phyloP scores from a whole-genome alignment of 495 filamentous ascomycete genomes.

The Penicillium malachiteum region DNA sequence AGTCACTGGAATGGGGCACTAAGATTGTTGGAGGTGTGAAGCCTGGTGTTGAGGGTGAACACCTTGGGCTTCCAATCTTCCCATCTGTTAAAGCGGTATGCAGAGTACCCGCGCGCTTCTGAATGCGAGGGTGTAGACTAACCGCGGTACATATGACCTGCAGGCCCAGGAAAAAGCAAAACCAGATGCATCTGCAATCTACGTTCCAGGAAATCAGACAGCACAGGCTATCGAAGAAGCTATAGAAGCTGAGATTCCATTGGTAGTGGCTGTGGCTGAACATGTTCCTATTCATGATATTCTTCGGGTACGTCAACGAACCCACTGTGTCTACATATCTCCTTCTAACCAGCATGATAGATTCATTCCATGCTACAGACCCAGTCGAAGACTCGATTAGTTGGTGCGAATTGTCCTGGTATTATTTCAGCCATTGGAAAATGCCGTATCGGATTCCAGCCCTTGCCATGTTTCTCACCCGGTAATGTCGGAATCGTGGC shows the following conservation, averaged over 20 bases:
- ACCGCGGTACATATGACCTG: background rate
- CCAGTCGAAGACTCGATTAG: conserved; percentile 76
- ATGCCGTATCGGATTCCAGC: conserved; percentile 87
- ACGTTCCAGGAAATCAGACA: conserved; percentile 78
- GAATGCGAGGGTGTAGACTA: background rate
- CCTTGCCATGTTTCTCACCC: conserved; percentile 69
- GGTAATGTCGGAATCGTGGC: conserved; percentile 80
- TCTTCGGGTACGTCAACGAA: conserved; percentile 57
- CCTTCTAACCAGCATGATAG: conserved; percentile 29
- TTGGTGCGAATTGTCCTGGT: conserved; percentile 84
- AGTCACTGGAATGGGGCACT: conserved; percentile 82
- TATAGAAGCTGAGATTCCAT: conserved; percentile 81
- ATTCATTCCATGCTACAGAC: conserved; percentile 76
- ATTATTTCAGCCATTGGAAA: conserved; percentile 81
- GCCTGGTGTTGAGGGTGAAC: conserved; percentile 72
- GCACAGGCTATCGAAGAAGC: conserved; percentile 81
- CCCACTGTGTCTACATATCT: background rate
- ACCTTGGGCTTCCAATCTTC: conserved; percentile 77
- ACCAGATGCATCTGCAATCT: conserved; percentile 83
- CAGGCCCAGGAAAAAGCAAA: conserved; percentile 73
- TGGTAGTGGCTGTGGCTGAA: conserved; percentile 87
- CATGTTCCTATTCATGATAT: conserved; percentile 89
- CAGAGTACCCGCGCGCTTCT: background rate
- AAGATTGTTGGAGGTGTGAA: conserved; percentile 86
- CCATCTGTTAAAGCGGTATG: conserved; percentile 65